Conservation (phyloP, 2,329 filamentous ascomycete species). For the Scedosporium apiospermum region DNA sequence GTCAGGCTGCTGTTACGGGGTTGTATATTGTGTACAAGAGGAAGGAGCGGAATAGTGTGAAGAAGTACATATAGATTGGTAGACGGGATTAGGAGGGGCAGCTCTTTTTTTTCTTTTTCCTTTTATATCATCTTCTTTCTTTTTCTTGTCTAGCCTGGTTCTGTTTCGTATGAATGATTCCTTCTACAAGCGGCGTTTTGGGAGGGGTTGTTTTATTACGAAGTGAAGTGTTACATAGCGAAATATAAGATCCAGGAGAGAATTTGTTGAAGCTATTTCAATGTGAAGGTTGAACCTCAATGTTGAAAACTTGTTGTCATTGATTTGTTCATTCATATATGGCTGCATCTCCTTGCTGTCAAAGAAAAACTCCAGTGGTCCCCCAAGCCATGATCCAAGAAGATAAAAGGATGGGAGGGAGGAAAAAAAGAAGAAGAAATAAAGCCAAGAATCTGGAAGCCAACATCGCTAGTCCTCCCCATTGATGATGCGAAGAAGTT, state of each 20-base stretch:
- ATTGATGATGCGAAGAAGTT: slow-evolving; percentile 55
- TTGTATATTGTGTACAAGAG: slow-evolving; percentile 75
- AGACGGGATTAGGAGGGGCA: background rate
- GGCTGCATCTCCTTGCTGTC: too few relatives aligned
- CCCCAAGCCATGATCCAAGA: too few relatives aligned
- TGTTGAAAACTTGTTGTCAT: background rate
- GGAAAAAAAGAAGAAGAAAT: background rate
- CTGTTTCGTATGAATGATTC: slow-evolving; percentile 1
- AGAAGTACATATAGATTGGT: slow-evolving; percentile 68
- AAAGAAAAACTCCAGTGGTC: background rate
- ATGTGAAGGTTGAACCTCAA: background rate
- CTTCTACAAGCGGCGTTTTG: slow-evolving; percentile 1
- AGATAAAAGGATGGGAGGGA: background rate
- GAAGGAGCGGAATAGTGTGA: slow-evolving; percentile 54
- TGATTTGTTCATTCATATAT: background rate
- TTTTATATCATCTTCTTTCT: background rate
- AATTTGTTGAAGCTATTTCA: background rate
- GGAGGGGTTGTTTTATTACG: slow-evolving; percentile 6
- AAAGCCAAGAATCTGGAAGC: background rate
- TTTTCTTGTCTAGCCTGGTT: slow-evolving; percentile 1
- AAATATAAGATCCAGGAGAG: background rate
- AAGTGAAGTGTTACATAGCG: background rate
- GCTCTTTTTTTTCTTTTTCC: background rate
- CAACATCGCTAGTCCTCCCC: slow-evolving; percentile 11
- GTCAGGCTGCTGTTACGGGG: slow-evolving; percentile 61